Conservation (phyloP, 805 yeast species). For the Ogataea haglerorum region DNA sequence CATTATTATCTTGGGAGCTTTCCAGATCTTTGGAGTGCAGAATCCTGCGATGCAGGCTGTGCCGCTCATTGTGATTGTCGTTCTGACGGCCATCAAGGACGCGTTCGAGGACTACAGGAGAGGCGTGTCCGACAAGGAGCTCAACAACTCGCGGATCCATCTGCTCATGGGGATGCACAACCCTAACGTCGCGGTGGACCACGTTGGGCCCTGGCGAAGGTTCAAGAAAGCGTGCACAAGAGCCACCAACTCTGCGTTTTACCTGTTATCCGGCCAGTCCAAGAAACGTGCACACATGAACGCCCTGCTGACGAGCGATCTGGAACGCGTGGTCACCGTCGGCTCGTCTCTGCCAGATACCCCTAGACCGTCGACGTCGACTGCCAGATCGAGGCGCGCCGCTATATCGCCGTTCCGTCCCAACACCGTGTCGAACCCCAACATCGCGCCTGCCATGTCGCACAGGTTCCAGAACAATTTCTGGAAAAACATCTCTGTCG, state of each 20-base stretch:
- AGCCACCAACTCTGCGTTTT: slow-evolving; percentile 14
- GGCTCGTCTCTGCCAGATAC: slow-evolving; percentile 5
- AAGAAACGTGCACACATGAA: slow-evolving; percentile 5
- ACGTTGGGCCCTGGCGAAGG: slow-evolving; percentile 61
- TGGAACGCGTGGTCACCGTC: slow-evolving; percentile 14
- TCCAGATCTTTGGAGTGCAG: slow-evolving; percentile 69
- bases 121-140: slow-evolving; percentile 57
- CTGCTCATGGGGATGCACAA: slow-evolving; percentile 51
- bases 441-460: slow-evolving; percentile 28
- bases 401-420: slow-evolving; percentile 25
- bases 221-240: slow-evolving; percentile 56
- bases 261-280: slow-evolving; percentile 11
- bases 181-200: slow-evolving; percentile 52
- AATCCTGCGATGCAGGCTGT: slow-evolving; percentile 74
- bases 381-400: slow-evolving; percentile 17
- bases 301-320: slow-evolving; percentile 5
- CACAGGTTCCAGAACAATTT: slow-evolving; percentile 30
- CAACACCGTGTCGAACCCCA: slow-evolving; percentile 33
- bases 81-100: slow-evolving; percentile 70
- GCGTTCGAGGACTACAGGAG: slow-evolving; percentile 76
- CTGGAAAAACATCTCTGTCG: slow-evolving; percentile 73
- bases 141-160: slow-evolving; percentile 65
- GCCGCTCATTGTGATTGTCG: slow-evolving; percentile 76
- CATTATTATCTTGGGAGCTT: slow-evolving; percentile 54
- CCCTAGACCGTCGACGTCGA: slow-evolving; percentile 15